Conservation (phyloP, 1,284 basidiomycete species). For the Apiotrichum laibachii region DNA sequence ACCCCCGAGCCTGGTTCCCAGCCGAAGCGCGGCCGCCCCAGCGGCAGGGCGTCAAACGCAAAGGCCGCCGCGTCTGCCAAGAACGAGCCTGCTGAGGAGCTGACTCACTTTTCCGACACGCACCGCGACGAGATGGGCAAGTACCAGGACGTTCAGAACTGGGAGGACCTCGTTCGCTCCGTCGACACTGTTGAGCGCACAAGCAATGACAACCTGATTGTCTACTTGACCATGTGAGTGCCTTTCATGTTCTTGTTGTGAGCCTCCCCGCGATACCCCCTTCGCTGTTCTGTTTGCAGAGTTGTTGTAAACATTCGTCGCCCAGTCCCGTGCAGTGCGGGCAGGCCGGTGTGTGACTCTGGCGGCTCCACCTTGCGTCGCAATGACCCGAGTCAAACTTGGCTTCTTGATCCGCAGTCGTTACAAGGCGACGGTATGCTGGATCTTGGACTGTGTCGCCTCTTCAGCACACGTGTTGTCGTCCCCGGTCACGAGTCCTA, state of each 20-base stretch:
- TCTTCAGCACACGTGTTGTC: too few relatives aligned
- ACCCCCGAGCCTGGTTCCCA: conserved; percentile 6
- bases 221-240: conserved; percentile 49
- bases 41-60: background rate
- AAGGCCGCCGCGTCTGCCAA: background rate
- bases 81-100: conserved; percentile 10
- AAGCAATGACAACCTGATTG: conserved; percentile 27
- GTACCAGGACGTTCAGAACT: conserved; percentile 41
- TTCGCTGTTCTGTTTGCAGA: too few relatives aligned
- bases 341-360: too few relatives aligned
- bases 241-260: too few relatives aligned
- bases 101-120: conserved; percentile 52
- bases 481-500: too few relatives aligned
- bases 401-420: background rate
- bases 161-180: conserved; percentile 43
- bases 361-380: too few relatives aligned
- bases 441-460: too few relatives aligned
- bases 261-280: background rate
- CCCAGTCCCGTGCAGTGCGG: too few relatives aligned
- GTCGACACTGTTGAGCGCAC: conserved; percentile 46
- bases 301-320: too few relatives aligned
- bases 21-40: conserved; percentile 17
- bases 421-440: background rate
- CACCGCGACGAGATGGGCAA: conserved; percentile 36
- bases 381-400: too few relatives aligned